These are phyloP conservation scores for Diplocarpon rosae DNA, from an alignment of 2,329 filamentous ascomycete genomes.

Conservation along the genomic window DNA sequence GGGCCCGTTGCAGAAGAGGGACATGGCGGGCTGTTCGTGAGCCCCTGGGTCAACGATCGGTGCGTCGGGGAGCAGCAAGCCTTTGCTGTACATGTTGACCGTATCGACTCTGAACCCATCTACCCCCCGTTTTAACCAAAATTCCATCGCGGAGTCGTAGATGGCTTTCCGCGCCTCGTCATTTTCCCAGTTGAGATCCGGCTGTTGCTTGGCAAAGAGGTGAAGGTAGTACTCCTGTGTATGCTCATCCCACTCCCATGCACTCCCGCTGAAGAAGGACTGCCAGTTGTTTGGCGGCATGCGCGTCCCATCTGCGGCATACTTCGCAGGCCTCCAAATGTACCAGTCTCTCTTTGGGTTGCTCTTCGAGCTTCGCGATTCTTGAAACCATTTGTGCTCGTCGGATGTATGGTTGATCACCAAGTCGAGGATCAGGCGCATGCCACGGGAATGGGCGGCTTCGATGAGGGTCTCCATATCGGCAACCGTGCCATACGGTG, in stretches of 20 bases:
- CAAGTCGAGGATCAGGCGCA: slow-evolving; percentile 63
- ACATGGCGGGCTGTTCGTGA: slow-evolving; percentile 37
- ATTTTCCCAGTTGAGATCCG: slow-evolving; percentile 81
- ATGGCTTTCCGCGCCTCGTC: slow-evolving; percentile 55
- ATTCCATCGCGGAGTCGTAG: slow-evolving; percentile 60
- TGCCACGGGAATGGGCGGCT: slow-evolving; percentile 48
- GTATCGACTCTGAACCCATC: slow-evolving; percentile 67
- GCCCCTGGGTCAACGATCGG: slow-evolving; percentile 38
- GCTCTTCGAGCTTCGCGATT: slow-evolving; percentile 38
- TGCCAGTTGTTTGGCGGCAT: slow-evolving; percentile 67
- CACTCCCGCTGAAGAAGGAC: slow-evolving; percentile 47
- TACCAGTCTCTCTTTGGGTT: slow-evolving; percentile 51
- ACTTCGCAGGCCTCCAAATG: slow-evolving; percentile 49
- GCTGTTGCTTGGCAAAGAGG: slow-evolving; percentile 65
- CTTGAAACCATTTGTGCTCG: slow-evolving; percentile 54
- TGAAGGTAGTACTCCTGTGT: slow-evolving; percentile 69
- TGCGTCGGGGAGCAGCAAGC: slow-evolving; percentile 45
- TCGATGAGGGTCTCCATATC: slow-evolving; percentile 54
- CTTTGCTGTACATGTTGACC: slow-evolving; percentile 63
- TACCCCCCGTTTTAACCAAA: slow-evolving; percentile 67
- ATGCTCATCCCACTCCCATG: slow-evolving; percentile 62
- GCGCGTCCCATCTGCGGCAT: slow-evolving; percentile 44
- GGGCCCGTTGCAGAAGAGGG: slow-evolving; percentile 57
- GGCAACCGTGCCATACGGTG: slow-evolving; percentile 53
- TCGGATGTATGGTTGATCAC: slow-evolving; percentile 71